A percentile compares a stretch with the other conserved stretches of the same genome.
phyloP scores from a whole-genome alignment of 768 basidiomycete genomes.

The Krasilnikovozyma curviuscula region DNA sequence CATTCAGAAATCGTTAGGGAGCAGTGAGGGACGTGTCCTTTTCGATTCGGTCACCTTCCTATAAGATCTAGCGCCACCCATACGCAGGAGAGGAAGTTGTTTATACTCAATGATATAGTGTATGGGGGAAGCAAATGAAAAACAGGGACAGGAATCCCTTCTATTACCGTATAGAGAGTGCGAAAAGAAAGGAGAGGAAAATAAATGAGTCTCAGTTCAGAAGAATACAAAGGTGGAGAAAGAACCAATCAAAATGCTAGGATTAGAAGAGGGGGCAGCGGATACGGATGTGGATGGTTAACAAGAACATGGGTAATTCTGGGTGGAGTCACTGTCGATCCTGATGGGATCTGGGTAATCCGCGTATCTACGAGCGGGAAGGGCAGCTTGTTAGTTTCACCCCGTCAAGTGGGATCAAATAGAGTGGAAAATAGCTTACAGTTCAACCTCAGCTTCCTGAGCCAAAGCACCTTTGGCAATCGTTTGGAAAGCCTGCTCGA shows the following conservation, averaged over 20 bases:
- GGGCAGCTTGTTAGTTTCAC: background rate
- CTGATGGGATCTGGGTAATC: conserved; percentile 98
- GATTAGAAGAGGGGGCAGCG: background rate
- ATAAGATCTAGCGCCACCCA: no score
- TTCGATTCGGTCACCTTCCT: no score
- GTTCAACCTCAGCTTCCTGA: conserved; percentile 87
- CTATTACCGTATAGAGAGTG: no score
- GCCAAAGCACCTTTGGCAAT: conserved; percentile 98
- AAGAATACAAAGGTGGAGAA: conserved; percentile 34
- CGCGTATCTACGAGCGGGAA: conserved; percentile 46
- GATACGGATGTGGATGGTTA: conserved; percentile 19
- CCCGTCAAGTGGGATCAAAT: background rate
- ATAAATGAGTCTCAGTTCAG: conserved; percentile 52
- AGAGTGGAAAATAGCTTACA: conserved; percentile 35
- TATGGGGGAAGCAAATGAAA: no score
- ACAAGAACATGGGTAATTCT: conserved; percentile 84
- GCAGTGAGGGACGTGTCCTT: no score
- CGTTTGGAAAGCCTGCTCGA: conserved; percentile 98
- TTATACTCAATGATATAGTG: no score
- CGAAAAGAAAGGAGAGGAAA: conserved; percentile 40
- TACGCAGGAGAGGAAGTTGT: no score
- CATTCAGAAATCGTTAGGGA: no score
- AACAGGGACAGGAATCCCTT: no score
- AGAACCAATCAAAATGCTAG: background rate
- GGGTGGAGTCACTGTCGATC: conserved; percentile 78